Evolutionary conservation across 106 monocot species (phyloP), one percentile per base, ranked within the genome.

Genomic region (Triglochin maritima): DNA sequence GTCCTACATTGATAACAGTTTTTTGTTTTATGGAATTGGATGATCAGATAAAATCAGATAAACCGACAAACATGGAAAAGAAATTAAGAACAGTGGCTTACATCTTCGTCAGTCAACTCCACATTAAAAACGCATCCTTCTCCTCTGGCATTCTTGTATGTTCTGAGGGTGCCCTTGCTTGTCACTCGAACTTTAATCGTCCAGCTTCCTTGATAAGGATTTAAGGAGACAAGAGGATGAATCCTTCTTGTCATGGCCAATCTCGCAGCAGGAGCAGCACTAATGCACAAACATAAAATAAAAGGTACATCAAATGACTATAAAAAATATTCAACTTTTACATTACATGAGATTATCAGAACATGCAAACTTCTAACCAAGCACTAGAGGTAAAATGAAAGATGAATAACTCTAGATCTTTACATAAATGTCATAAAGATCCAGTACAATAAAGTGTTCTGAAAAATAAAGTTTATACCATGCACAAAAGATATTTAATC

Each of bases 191-290:
- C 98, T 64, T 98, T 98, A 29, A 98, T 98, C 42, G 88, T 89
- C 98, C 98, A 98, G 47, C 76, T 92, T 10, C 98, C 98, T 72
- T 98, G 91, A 72, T 92, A 92, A 17, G 98, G 98, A 68, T 98
- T 98, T 77, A 98, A 81, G 9, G 98, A 86, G 47, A 84, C 84
- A 56, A 98, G 81, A 76, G 90, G 90, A 80, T 90, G 83, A 3
- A 90, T 86, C 60, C 95, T 90, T 63, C 90, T 85, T 44, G 85
- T 85, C 90, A 96, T 91, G 13, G 90, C 74, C 83, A 85, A 56
- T 47, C 90, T 71, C 4, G 90, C 90, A 70, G 87, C 82, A 49
- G 90, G 95, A 41, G 95, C 90, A 79, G 81, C 76, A 77, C 94
- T 90, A 74, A 6, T 58, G 6, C 17, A 3, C 44, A 41, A 68